phyloP scores from a whole-genome alignment of 306 rosid species.

The Cyclanthera cordifolia region DNA sequence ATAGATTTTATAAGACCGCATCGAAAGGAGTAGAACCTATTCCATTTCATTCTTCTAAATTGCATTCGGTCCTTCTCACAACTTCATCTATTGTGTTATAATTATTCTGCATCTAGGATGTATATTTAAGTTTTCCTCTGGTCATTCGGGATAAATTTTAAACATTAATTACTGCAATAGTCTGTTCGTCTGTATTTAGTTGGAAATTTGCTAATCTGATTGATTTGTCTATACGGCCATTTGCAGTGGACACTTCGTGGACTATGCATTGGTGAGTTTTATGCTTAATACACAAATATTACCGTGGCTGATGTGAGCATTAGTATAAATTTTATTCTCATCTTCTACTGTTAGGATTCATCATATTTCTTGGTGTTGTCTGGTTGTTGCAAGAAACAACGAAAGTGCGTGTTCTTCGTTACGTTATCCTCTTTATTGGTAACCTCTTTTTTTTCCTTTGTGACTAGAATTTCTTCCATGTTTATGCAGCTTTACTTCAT shows the following conservation, averaged over 20 bases:
- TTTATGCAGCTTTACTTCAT: not conserved
- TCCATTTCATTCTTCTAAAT: not conserved
- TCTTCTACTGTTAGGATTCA: slow-evolving; percentile 45
- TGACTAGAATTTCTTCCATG: not conserved
- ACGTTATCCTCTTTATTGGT: slow-evolving; percentile 58
- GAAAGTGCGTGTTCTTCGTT: slow-evolving; percentile 54
- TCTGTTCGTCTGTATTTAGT: not conserved
- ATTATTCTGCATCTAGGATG: not conserved
- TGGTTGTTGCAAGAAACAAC: slow-evolving; percentile 89
- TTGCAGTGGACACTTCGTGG: slow-evolving; percentile 94
- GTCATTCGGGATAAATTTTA: not conserved
- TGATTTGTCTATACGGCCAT: not conserved
- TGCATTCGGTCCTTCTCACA: not conserved
- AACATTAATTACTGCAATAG: not conserved
- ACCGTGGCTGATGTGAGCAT: not conserved
- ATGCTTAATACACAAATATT: not conserved
- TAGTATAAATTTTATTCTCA: slow-evolving; percentile 1
- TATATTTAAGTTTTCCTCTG: not conserved
- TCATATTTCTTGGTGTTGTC: slow-evolving; percentile 55
- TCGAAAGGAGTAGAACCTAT: too few relatives aligned
- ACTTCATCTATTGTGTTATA: too few relatives aligned
- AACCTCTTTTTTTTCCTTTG: too few relatives aligned
- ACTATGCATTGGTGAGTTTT: slow-evolving; percentile 69
- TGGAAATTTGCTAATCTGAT: not conserved
- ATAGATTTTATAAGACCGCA: too few relatives aligned